phyloP scores from a whole-genome alignment of 768 basidiomycete genomes.

The Lactarius psammicola region DNA sequence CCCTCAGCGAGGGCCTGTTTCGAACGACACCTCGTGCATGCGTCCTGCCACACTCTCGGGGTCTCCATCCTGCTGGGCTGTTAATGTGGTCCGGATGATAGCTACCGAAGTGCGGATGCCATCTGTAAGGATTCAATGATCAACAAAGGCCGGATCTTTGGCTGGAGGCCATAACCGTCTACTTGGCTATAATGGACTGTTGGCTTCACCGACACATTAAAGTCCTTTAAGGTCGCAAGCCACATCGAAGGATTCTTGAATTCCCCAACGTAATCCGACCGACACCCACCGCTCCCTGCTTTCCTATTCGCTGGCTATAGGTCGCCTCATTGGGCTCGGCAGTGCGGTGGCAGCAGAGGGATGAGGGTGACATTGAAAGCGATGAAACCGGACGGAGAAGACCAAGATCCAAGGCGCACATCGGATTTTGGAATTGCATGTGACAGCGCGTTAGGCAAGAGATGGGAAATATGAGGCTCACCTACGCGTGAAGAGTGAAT shows the following conservation, averaged over 20 bases:
- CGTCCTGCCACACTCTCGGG: slow-evolving; percentile 28
- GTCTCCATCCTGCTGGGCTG: slow-evolving; percentile 32
- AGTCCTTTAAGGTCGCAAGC: not conserved
- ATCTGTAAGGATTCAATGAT: not conserved
- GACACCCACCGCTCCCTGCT: not conserved
- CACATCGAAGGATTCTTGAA: not conserved
- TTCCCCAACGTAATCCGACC: not conserved
- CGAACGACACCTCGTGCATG: slow-evolving; percentile 29
- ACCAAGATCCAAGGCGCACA: not conserved
- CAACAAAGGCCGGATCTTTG: not conserved
- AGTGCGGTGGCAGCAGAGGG: not conserved
- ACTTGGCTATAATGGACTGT: not conserved
- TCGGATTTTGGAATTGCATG: not conserved
- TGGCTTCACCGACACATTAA: not conserved
- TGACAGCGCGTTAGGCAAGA: not conserved
- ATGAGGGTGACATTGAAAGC: not conserved
- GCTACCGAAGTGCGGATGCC: not conserved
- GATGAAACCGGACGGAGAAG: not conserved
- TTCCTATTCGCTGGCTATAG: not conserved
- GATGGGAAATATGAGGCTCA: not conserved
- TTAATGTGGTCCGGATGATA: slow-evolving; percentile 15
- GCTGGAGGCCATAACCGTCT: not conserved
- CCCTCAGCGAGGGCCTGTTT: slow-evolving; percentile 28
- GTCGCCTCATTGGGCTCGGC: not conserved
- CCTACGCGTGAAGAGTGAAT: not conserved